Percentiles rank a stretch among this genome's conserved stretches.
These are phyloP conservation scores for Ogataea allantospora DNA, from an alignment of 805 yeast genomes.

Conservation along the genomic window DNA sequence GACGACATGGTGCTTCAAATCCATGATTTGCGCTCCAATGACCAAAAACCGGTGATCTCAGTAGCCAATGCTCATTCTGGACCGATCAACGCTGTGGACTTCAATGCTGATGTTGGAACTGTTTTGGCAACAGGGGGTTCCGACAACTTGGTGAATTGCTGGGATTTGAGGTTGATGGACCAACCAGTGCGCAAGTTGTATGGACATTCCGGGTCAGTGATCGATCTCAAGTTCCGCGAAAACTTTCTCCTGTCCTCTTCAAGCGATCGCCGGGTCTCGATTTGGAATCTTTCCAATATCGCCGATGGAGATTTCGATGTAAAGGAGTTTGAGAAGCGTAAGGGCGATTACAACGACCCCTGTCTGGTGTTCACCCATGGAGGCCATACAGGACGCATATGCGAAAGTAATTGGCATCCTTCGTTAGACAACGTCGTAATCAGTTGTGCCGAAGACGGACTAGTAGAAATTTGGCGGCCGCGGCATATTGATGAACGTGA, in stretches of 20 bases:
- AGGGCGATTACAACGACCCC: constrained; percentile 64
- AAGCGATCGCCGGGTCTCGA: constrained; percentile 63
- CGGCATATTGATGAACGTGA: constrained; percentile 45
- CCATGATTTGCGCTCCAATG: constrained; percentile 50
- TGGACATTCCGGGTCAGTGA: constrained; percentile 62
- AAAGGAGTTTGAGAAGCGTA: constrained; percentile 52
- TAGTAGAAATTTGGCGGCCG: constrained; percentile 76
- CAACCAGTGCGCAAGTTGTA: constrained; percentile 60
- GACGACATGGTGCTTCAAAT: constrained; percentile 65
- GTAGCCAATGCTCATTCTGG: constrained; percentile 51
- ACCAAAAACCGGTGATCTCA: constrained; percentile 41
- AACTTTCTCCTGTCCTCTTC: constrained; percentile 56
- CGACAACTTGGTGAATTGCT: constrained; percentile 68
- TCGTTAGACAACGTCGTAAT: constrained; percentile 54
- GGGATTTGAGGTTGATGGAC: constrained; percentile 68
- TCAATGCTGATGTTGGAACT: constrained; percentile 54
- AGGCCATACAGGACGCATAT: constrained; percentile 73
- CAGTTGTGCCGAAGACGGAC: constrained; percentile 71
- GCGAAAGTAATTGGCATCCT: constrained; percentile 70
- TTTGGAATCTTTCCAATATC: constrained; percentile 70
- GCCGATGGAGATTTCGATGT: constrained; percentile 54
- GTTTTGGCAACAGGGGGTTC: constrained; percentile 76
- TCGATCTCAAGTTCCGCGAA: constrained; percentile 51
- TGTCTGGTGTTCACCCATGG: constrained; percentile 80
- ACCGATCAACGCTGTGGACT: constrained; percentile 66